These are phyloP conservation scores for Phascolomyces articulosus DNA, from an alignment of 371 early-diverging fungal genomes.

Conservation along the genomic window DNA sequence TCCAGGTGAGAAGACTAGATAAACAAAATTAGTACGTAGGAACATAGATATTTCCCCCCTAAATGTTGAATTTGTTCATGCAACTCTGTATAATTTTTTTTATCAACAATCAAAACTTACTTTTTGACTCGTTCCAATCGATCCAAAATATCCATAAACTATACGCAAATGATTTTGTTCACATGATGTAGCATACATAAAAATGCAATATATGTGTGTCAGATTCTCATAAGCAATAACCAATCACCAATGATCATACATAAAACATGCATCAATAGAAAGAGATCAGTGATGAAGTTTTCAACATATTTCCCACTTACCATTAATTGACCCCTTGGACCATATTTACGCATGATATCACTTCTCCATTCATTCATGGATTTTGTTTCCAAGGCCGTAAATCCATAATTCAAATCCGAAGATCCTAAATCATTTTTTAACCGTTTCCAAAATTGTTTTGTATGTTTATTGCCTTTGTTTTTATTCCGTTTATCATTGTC, in stretches of 20 bases:
- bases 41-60: too few species aligned
- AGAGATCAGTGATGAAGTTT: too few species aligned
- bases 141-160: constrained; percentile 39
- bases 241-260: background rate
- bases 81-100: background rate
- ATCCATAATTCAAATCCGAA: constrained; percentile 9
- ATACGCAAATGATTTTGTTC: too few species aligned
- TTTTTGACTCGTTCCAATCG: constrained; percentile 43
- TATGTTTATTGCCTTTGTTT: constrained; percentile 1
- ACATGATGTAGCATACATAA: background rate
- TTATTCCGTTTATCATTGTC: background rate
- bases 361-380: constrained; percentile 34
- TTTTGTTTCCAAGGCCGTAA: constrained; percentile 26
- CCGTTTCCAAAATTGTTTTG: constrained; percentile 17
- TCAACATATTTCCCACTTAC: constrained; percentile 18
- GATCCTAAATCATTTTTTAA: constrained; percentile 21
- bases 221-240: too few species aligned
- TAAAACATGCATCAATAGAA: too few species aligned
- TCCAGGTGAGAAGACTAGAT: constrained; percentile 42
- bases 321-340: constrained; percentile 35
- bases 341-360: constrained; percentile 34
- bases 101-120: too few species aligned
- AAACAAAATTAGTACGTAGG: background rate
- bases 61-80: too few species aligned
- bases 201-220: background rate